A percentile compares a stretch with the other conserved stretches of the same genome.
Conservation (phyloP, 495 filamentous ascomycete species). For the Penicillium fimorum region DNA sequence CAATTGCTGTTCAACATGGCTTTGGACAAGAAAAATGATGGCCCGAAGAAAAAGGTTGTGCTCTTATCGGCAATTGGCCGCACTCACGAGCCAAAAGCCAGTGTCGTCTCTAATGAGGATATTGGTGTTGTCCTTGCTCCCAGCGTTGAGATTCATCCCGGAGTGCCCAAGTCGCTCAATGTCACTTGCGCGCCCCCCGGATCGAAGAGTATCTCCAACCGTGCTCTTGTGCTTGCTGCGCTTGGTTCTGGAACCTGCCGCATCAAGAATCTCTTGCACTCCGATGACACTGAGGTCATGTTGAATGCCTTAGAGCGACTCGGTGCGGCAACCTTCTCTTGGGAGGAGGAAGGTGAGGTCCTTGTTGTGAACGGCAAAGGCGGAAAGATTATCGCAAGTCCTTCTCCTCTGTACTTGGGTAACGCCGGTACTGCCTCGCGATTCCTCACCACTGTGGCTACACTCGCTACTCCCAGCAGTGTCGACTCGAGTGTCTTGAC, state of each 20-base stretch:
- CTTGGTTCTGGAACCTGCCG: conserved; percentile 84
- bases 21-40: conserved; percentile 98
- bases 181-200: conserved; percentile 85
- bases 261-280: conserved; percentile 89
- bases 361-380: conserved; percentile 89
- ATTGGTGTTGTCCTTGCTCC: conserved; percentile 83
- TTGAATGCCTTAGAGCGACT: conserved; percentile 79
- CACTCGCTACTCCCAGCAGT: conserved; percentile 67
- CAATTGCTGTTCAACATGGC: conserved; percentile 88
- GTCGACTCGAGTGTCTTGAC: conserved; percentile 76
- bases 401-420: conserved; percentile 81
- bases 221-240: conserved; percentile 87
- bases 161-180: conserved; percentile 58
- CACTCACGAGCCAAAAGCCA: conserved; percentile 83
- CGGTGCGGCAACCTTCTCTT: conserved; percentile 86
- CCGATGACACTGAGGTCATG: conserved; percentile 97
- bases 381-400: conserved; percentile 74
- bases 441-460: conserved; percentile 91
- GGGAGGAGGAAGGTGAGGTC: conserved; percentile 90
- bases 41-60: conserved; percentile 94
- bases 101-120: conserved; percentile 78
- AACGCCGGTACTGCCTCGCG: conserved; percentile 96
- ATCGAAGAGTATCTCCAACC: conserved; percentile 97
- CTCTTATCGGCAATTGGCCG: conserved; percentile 87
- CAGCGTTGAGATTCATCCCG: conserved; percentile 70